Percentiles rank a stretch among this genome's conserved stretches.
These are phyloP conservation scores for Cerrena zonata DNA, from an alignment of 1,284 basidiomycete genomes.

Conservation along the genomic window DNA sequence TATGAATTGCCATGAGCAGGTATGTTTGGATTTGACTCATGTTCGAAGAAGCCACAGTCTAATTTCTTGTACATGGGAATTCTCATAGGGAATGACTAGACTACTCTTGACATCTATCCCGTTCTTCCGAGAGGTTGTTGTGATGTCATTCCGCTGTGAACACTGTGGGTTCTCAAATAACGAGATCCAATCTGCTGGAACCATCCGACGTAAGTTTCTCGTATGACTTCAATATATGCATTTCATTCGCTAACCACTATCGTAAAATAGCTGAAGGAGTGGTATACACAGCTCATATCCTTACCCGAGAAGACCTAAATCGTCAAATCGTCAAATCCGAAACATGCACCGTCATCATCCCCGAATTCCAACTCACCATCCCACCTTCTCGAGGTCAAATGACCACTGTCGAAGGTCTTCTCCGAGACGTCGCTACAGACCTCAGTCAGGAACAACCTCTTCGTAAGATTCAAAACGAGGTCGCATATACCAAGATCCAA, in stretches of 20 bases:
- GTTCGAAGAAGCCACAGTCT: constrained; percentile 6
- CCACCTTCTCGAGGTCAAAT: constrained; percentile 86
- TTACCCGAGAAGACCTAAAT: constrained; percentile 75
- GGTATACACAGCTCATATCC: constrained; percentile 78
- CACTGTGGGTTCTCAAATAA: constrained; percentile 90
- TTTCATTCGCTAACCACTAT: not conserved
- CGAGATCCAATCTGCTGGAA: constrained; percentile 89
- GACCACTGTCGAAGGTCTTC: constrained; percentile 91
- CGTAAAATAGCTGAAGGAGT: constrained; percentile 52
- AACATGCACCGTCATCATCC: constrained; percentile 76
- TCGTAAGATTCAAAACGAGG: constrained; percentile 77
- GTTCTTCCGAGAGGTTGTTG: constrained; percentile 91
- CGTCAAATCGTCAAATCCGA: constrained; percentile 92
- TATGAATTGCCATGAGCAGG: constrained; percentile 90
- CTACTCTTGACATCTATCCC: constrained; percentile 93
- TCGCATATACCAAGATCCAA: constrained; percentile 76
- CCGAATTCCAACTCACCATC: constrained; percentile 88
- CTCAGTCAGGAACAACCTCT: constrained; percentile 82
- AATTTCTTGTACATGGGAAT: constrained; percentile 17
- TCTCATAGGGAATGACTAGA: constrained; percentile 75
- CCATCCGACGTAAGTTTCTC: constrained; percentile 76
- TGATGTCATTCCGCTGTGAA: constrained; percentile 94
- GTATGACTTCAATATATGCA: too few relatives aligned
- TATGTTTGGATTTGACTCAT: constrained; percentile 29
- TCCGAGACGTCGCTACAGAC: constrained; percentile 82